phyloP scores from a whole-genome alignment of 1,284 basidiomycete species.

The Trametes polyzona region DNA sequence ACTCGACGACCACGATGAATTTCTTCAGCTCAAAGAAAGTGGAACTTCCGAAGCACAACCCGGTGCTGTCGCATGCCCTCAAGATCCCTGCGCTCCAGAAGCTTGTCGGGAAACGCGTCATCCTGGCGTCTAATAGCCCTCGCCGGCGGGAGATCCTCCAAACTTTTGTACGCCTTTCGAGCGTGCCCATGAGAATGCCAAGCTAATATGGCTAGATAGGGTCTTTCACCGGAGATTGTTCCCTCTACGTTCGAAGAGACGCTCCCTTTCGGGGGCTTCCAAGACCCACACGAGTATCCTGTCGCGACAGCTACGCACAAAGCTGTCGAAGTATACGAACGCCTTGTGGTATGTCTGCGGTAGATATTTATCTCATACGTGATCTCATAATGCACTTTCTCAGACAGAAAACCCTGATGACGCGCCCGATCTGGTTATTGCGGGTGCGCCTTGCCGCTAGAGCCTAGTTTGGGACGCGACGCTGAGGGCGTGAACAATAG shows the following conservation, averaged over 20 bases:
- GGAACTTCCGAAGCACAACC: constrained; percentile 35
- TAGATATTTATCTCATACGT: background rate
- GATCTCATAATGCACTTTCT: background rate
- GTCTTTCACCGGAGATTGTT: constrained; percentile 84
- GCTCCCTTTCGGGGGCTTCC: constrained; percentile 70
- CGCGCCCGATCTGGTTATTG: constrained; percentile 93
- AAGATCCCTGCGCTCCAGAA: constrained; percentile 72
- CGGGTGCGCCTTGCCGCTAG: constrained; percentile 51
- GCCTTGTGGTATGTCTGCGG: constrained; percentile 67
- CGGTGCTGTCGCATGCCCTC: constrained; percentile 74
- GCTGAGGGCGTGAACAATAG: constrained; percentile 43
- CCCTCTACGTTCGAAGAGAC: constrained; percentile 91
- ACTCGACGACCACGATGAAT: constrained; percentile 28
- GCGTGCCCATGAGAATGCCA: background rate
- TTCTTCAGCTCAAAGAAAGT: constrained; percentile 33
- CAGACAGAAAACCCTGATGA: constrained; percentile 74
- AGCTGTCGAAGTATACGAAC: constrained; percentile 91
- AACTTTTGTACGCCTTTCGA: constrained; percentile 60
- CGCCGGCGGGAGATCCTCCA: constrained; percentile 85
- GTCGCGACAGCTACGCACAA: constrained; percentile 93
- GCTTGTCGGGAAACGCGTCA: constrained; percentile 73
- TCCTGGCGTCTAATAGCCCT: constrained; percentile 87
- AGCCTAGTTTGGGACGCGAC: background rate
- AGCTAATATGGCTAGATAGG: constrained; percentile 52
- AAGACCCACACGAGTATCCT: constrained; percentile 88